Evolutionary conservation across 129 eudicot species (phyloP).

Genomic region (Helianthus tuberosus): DNA sequence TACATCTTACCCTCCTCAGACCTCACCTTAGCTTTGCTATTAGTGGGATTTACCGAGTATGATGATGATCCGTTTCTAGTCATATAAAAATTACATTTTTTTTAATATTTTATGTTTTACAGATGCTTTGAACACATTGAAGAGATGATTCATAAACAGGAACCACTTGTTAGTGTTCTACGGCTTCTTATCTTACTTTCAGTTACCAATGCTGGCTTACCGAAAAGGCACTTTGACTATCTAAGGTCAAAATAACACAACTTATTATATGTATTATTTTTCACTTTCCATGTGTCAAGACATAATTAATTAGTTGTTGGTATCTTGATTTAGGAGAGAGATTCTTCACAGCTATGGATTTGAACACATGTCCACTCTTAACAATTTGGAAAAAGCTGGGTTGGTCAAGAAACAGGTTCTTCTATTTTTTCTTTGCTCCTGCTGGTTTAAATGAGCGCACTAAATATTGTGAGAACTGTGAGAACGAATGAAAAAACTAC

Average conservation of each 20-base stretch:
- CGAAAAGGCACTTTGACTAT: conserved; percentile 81
- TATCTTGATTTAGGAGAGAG: conserved; percentile 73
- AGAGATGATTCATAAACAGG: conserved; percentile 95
- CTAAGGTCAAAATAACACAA: conserved; percentile 57
- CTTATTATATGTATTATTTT: neutral
- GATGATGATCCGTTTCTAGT: neutral
- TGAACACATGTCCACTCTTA: conserved; percentile 88
- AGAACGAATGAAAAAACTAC: no score
- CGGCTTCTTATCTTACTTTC: conserved; percentile 86
- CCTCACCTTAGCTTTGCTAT: no score
- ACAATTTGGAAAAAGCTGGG: conserved; percentile 92
- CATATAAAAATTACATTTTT: neutral
- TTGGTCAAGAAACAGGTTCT: conserved; percentile 79
- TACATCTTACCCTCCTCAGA: no score
- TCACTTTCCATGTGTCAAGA: conserved; percentile 3
- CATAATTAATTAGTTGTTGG: conserved; percentile 20
- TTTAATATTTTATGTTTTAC: conserved; percentile 31
- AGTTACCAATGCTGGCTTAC: conserved; percentile 85
- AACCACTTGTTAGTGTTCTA: conserved; percentile 78
- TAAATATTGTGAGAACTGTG: no score
- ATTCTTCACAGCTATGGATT: conserved; percentile 97
- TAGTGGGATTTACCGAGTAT: no score
- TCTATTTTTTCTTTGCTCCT: conserved; percentile 3
- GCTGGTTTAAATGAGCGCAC: neutral
- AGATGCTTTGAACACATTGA: conserved; percentile 94